Evolutionary conservation across 371 early-diverging fungal genomes (phyloP), one percentile per base, ranked within the genome.

Genomic region (Cokeromyces recurvatus): DNA sequence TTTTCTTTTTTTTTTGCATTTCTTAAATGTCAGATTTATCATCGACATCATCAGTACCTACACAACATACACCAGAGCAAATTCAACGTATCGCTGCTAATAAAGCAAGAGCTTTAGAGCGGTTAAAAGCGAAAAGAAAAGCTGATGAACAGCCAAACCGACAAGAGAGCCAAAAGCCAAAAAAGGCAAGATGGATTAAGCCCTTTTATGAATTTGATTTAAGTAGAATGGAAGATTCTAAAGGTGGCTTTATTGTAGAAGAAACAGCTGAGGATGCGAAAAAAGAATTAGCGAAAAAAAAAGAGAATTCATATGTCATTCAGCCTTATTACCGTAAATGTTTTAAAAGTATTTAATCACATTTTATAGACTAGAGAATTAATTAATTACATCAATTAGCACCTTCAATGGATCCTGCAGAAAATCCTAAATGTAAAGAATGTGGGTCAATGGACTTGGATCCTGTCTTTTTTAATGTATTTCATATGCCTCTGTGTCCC

Each of bases 381-480:
- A 0, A 9, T 24, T 32, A 7, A 3, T 19, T 11, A 8, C 23
- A 49, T 32, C 24, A 20, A 19, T 17, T 59, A 83, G 82, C 84
- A 3, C 63, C 81, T 19, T 79, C 82, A 22, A 47, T 77, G 2
- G 81, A 80, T 34, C 77, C 84, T 10, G 53, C 66, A n/a, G 74
- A 81, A 21, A 76, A 77, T 45, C 84, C 82, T 10, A 76, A 74
- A 50, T 94, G 93, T 57, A 63, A 68, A 43, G 89, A 93, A 38
- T 95, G 95, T 69, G 57, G 62, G 2, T 87, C 91, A 0, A 50
- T 86, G 42, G 91, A 93, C 50, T 35, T 95, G 15, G 91, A 93
- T 55, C 68, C 78, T 10, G 71, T 78, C 1, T 87, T 86, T 43
- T 57, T 74, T 22, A 78, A 78, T 35, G 72, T 90, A 44, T 95